Conservation (phyloP, 2,329 filamentous ascomycete species). For the Aspergillus fumigatus region DNA sequence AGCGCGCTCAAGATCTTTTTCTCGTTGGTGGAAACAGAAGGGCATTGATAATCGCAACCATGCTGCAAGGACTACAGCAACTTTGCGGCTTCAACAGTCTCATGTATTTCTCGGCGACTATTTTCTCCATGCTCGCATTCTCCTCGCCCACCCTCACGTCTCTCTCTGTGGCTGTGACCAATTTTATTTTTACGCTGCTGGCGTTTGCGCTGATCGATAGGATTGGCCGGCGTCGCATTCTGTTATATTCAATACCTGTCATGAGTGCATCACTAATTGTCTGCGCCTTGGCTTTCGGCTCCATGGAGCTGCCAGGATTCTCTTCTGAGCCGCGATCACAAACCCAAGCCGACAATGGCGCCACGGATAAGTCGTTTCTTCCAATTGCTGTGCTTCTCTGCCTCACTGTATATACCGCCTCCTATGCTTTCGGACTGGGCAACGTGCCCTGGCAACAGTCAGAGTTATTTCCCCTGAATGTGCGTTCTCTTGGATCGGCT, state of each 20-base stretch:
- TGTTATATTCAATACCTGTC: conserved; percentile 77
- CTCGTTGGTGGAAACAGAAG: conserved; percentile 51
- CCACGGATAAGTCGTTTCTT: conserved; percentile 23
- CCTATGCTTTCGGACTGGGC: conserved; percentile 81
- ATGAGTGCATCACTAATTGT: conserved; percentile 71
- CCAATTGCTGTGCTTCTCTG: conserved; percentile 62
- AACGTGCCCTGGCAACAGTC: conserved; percentile 96
- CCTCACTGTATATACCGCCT: conserved; percentile 77
- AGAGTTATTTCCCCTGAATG: conserved; percentile 72
- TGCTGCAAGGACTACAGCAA: conserved; percentile 83
- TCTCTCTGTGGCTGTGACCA: conserved; percentile 74
- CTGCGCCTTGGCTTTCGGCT: conserved; percentile 68
- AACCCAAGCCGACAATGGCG: conserved; percentile 14
- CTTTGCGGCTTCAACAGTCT: conserved; percentile 86
- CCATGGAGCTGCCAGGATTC: conserved; percentile 47
- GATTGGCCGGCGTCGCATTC: conserved; percentile 71
- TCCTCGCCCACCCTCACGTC: conserved; percentile 73
- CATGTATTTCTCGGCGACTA: conserved; percentile 87
- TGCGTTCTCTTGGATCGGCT: conserved; percentile 60
- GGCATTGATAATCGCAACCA: conserved; percentile 77
- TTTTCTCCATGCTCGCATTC: conserved; percentile 74
- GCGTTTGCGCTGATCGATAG: conserved; percentile 74
- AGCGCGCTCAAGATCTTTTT: conserved; percentile 28
- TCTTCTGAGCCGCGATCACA: conserved; percentile 16
- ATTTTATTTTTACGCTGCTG: conserved; percentile 72